Evolutionary conservation across 768 basidiomycete genomes (phyloP).

Genomic region (Ramaria rubella): DNA sequence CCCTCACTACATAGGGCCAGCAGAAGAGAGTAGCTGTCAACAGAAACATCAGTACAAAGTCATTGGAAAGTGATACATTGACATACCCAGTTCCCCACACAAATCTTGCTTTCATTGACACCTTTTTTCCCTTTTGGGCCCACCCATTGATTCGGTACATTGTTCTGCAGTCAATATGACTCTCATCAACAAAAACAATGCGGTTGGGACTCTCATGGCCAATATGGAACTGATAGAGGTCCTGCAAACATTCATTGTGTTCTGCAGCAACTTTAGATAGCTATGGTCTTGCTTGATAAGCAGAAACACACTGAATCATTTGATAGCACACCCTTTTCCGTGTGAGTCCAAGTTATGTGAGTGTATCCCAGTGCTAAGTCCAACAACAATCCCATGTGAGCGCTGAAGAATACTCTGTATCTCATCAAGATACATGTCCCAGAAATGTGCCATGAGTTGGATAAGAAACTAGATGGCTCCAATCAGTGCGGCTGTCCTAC

Average conservation of each 20-base stretch:
- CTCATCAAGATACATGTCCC: too few species aligned
- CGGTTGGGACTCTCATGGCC: background rate
- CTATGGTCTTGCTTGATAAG: too few species aligned
- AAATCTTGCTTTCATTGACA: slow-evolving; percentile 10
- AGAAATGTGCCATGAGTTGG: too few species aligned
- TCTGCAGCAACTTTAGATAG: background rate
- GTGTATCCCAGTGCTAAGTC: too few species aligned
- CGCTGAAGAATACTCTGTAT: too few species aligned
- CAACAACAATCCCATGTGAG: too few species aligned
- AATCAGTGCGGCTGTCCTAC: too few species aligned
- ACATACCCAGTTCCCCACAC: slow-evolving; percentile 12
- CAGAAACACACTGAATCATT: too few species aligned
- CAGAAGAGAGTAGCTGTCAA: slow-evolving; percentile 27
- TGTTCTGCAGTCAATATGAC: slow-evolving; percentile 8
- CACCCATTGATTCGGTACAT: slow-evolving; percentile 10
- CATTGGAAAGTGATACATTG: background rate
- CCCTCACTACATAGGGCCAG: slow-evolving; percentile 33
- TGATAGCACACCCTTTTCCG: too few species aligned
- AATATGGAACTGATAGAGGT: background rate
- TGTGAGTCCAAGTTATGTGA: too few species aligned
- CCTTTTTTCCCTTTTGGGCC: slow-evolving; percentile 9
- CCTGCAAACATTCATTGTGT: background rate
- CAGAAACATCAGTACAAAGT: background rate
- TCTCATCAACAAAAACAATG: too few species aligned
- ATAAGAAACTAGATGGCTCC: too few species aligned